Base-by-base conservation (phyloP, 1,284 basidiomycete genomes). In the Irpex sp. region DNA sequence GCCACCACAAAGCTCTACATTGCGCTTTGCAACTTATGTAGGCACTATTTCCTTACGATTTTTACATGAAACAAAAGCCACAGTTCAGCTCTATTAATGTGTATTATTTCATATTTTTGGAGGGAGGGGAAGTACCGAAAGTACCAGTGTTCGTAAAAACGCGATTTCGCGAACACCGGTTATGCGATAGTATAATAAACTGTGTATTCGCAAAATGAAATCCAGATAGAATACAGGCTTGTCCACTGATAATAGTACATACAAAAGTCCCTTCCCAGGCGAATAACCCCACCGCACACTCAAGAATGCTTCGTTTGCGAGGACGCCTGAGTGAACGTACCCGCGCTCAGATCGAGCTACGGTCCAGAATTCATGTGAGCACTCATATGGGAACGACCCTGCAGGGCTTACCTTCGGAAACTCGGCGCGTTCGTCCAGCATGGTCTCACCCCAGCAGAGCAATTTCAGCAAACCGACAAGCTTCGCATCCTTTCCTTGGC, bases 401-500 rank as follows among this genome's bases (percentile, higher is more conserved):
- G 54, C 19, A 56, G 11, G 38, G 58, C 77, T 55, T 70, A 89
- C 85, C 82, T 85, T 87, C 6, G 91, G 91, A 77, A 91, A 91
- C 40, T 91, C 89, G 1, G 86, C 88, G 64, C 84, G 83, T 70
- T 93, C 89, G 59, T 85, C 84, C 66, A 98, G 76, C 79, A 92
- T 79, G 58, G 82, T 82, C 77, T 98, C 95, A 2, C 95, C 96
- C 93, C 94, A 98, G 48, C 83, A 86, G 71, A 97, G 82, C 71
- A 98, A 80, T 75, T 91, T 88, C 73, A 98, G 79, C 69, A 99
- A 75, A n/a, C 88, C 89, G 13, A 91, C 87, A 56, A 98, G 78
- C 78, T 97, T 98, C 55, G 96, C 93, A 72, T 97, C 93, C 73
- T 91, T 91, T 0, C 95, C 94, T 71, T 98, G 94, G 66, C 94